phyloP scores from a whole-genome alignment of 169 alveolate genomes.

The Eimeria acervulina region DNA sequence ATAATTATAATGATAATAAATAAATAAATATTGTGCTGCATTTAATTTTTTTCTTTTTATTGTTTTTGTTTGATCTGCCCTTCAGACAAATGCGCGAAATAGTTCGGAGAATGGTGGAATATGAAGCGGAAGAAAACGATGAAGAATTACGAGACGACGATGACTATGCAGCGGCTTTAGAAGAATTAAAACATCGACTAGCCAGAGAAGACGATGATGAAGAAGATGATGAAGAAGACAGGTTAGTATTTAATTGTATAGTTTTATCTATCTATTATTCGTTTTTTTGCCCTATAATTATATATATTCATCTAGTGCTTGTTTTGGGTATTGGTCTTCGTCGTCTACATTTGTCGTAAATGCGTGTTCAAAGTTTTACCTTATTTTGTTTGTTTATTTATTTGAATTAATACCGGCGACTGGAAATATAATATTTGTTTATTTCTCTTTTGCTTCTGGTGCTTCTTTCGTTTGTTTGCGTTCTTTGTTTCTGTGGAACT shows the following conservation, averaged over 20 bases:
- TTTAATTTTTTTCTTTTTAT: background rate
- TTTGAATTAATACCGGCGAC: too few species aligned
- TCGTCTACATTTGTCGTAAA: too few species aligned
- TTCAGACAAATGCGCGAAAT: constrained; percentile 74
- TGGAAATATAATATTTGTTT: background rate
- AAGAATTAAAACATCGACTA: constrained; percentile 51
- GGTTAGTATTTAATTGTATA: background rate
- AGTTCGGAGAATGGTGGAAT: constrained; percentile 61
- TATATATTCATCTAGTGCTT: background rate
- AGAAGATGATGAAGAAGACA: constrained; percentile 59
- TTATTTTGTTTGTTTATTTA: background rate
- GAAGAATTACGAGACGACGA: constrained; percentile 73
- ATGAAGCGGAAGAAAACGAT: constrained; percentile 82
- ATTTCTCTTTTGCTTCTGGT: too few species aligned
- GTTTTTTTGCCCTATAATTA: background rate
- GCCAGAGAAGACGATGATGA: constrained; percentile 26
- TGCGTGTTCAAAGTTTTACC: too few species aligned
- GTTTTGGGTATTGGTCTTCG: too few species aligned
- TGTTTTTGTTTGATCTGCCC: too few species aligned
- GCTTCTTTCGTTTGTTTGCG: too few species aligned
- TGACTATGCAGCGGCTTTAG: constrained; percentile 63
- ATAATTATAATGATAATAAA: too few species aligned
- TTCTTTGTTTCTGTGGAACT: too few species aligned
- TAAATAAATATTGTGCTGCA: background rate
- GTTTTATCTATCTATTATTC: background rate